Evolutionary conservation across 1,284 basidiomycete genomes (phyloP), one percentile per base, ranked within the genome.

Genomic region (Cryptococcus sp.): DNA sequence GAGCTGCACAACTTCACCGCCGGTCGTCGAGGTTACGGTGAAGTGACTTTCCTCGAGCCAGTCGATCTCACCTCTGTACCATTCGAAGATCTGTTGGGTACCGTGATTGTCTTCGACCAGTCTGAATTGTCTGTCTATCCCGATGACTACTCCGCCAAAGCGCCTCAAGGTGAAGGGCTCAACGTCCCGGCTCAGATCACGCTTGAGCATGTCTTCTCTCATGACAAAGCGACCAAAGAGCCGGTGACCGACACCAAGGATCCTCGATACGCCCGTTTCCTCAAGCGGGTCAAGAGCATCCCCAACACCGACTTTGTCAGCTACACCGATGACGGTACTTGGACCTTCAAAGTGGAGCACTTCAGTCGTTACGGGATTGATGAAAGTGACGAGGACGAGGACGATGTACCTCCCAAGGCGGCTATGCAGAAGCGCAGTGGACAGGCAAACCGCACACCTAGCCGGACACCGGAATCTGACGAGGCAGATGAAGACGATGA

Each of bases 51-150:
- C 83, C 81, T 93, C 47, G 88, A 93, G 60, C 86, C 91, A 0
- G 95, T 99, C 56, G 93, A 99, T 75, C 84, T 99, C 56, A 97
- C 93, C 19, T 87, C 88, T 22, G 82, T 97, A 51, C 82, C 86
- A 19, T 84, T 99, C 47, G 84, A 86, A 23, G 87, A 88, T 55
- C 84, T 99, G 35, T 82, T 93, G 5, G 96, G 94, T n/a, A 86
- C 88, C 56, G 84, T 93, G 61, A 86, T 99, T 42, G 84, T 88
- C 52, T 93, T 99, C 73, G 89, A 93, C 59, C 88, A 92, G 74
- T 90, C 91, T 80, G 91, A 96, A 76, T 90, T 91, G 69, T 88
- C 86, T 57, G 93, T 99, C 50, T 99, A 99, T 77, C 93, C 93
- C 2, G 92, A 96, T 64, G 86, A 85, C 57, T 87, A 88, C 55